A percentile compares a stretch with the other conserved stretches of the same genome.
Evolutionary conservation across 305 asterid species (phyloP).

Genomic region (Fraxinus sp.): DNA sequence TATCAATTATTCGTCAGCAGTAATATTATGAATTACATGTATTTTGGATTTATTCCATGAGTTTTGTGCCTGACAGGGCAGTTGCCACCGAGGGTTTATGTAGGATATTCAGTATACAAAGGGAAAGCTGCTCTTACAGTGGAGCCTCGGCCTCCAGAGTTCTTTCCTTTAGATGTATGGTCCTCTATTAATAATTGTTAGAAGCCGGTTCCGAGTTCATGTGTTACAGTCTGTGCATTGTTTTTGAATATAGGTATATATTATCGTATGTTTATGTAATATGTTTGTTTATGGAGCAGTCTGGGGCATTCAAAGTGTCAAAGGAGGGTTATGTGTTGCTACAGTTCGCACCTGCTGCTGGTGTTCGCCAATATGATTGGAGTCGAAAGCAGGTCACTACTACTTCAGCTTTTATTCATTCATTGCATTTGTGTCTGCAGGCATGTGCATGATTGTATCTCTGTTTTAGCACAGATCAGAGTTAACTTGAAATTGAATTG

Average conservation of each 20-base stretch:
- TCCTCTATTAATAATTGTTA: slow-evolving; percentile 8
- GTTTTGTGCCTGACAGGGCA: slow-evolving; percentile 38
- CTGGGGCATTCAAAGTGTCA: slow-evolving; percentile 82
- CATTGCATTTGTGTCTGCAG: background rate
- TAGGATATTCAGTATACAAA: slow-evolving; percentile 79
- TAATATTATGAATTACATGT: background rate
- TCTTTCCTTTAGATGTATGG: slow-evolving; percentile 70
- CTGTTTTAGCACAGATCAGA: background rate
- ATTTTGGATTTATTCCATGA: background rate
- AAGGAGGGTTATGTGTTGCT: slow-evolving; percentile 79
- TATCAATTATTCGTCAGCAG: background rate
- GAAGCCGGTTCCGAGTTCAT: background rate
- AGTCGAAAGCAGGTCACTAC: slow-evolving; percentile 72
- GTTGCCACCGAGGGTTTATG: slow-evolving; percentile 62
- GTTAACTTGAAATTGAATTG: background rate
- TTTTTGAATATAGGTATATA: background rate
- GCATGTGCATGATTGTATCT: background rate
- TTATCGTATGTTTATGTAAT: background rate
- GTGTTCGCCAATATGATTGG: slow-evolving; percentile 96
- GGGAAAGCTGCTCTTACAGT: slow-evolving; percentile 87
- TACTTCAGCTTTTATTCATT: slow-evolving; percentile 8
- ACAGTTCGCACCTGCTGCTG: slow-evolving; percentile 90
- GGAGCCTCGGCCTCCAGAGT: slow-evolving; percentile 83
- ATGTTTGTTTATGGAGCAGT: slow-evolving; percentile 44
- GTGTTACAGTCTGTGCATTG: background rate